Percentiles rank a stretch among this genome's conserved stretches.
phyloP scores from a whole-genome alignment of 306 rosid genomes.

The Luffa aegyptiaca region DNA sequence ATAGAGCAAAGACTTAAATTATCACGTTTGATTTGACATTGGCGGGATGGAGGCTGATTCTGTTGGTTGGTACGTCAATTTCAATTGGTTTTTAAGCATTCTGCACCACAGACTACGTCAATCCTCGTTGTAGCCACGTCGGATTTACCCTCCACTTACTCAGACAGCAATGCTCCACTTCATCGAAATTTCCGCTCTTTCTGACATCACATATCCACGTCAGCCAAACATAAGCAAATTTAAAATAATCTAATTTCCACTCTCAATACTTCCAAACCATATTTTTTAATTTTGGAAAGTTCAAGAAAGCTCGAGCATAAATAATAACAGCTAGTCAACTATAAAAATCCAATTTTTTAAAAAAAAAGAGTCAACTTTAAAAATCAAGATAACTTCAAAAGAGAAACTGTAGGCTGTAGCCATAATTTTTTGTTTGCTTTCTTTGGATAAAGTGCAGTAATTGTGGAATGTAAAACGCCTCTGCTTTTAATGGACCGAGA shows the following conservation, averaged over 20 bases:
- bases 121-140: neutral
- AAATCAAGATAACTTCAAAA: neutral
- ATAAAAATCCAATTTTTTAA: neutral
- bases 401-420: neutral
- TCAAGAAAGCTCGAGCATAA: neutral
- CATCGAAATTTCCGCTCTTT: neutral
- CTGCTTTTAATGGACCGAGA: neutral
- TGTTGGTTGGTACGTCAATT: neutral
- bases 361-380: neutral
- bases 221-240: neutral
- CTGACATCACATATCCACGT: neutral
- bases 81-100: neutral
- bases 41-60: neutral
- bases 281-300: neutral
- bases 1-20: too few relatives aligned
- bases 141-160: neutral
- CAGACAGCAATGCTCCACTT: neutral
- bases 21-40: neutral
- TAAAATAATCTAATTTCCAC: neutral
- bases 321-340: neutral
- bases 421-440: too few relatives aligned
- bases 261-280: neutral
- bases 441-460: neutral
- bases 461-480: neutral
- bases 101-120: neutral